Conservation (phyloP, 2,329 filamentous ascomycete genomes). For the Colletotrichum coccodes region DNA sequence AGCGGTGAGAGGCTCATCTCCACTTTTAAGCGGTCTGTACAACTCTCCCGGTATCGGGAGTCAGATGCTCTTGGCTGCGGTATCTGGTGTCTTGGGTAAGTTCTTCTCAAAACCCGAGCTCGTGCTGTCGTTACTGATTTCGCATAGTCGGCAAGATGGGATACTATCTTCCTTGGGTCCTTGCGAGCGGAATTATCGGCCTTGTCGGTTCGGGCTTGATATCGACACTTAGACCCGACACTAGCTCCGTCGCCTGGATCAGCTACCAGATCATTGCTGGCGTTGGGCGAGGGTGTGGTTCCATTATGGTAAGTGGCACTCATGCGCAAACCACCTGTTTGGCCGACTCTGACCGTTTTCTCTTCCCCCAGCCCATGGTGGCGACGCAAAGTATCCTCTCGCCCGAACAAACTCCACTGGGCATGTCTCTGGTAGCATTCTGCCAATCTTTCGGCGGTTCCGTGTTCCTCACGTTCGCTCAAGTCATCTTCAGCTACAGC, state of each 20-base stretch:
- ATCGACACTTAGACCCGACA: slow-evolving; percentile 46
- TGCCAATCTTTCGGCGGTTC: slow-evolving; percentile 58
- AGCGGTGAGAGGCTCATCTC: slow-evolving; percentile 50
- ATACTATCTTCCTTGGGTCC: background rate
- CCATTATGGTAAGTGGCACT: slow-evolving; percentile 47
- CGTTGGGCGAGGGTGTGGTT: slow-evolving; percentile 51
- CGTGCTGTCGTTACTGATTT: background rate
- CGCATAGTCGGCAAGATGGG: background rate
- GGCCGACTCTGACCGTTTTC: background rate
- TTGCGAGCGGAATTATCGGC: background rate
- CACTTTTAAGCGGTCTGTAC: slow-evolving; percentile 48
- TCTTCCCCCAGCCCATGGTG: slow-evolving; percentile 32
- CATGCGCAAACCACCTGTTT: background rate
- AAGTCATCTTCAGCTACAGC: slow-evolving; percentile 20
- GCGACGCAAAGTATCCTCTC: slow-evolving; percentile 39
- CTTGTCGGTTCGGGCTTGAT: slow-evolving; percentile 36
- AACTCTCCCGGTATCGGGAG: slow-evolving; percentile 52
- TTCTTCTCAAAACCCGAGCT: background rate
- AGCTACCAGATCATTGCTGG: slow-evolving; percentile 60
- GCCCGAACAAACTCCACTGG: slow-evolving; percentile 39
- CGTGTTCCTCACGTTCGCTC: slow-evolving; percentile 53
- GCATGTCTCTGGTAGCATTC: slow-evolving; percentile 42
- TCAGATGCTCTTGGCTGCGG: slow-evolving; percentile 46
- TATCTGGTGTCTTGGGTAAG: slow-evolving; percentile 44
- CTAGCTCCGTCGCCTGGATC: slow-evolving; percentile 49